These are phyloP conservation scores for Aaosphaeria pasadenensis DNA, from an alignment of 2,329 filamentous ascomycete genomes.

Conservation along the genomic window DNA sequence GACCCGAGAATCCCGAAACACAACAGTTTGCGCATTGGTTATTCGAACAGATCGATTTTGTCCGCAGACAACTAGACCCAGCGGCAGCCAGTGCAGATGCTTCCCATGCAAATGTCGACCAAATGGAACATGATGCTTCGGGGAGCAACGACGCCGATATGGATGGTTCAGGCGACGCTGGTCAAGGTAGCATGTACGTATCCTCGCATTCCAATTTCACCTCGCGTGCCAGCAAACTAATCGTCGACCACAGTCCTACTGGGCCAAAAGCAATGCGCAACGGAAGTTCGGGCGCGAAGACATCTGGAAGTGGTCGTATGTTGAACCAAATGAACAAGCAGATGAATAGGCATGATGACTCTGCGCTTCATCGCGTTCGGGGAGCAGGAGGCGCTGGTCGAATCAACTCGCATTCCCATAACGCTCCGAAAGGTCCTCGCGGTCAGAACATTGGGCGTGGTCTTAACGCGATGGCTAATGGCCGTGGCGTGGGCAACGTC, in stretches of 20 bases:
- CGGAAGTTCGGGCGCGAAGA: conserved; percentile 45
- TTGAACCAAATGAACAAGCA: conserved; percentile 80
- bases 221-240: neutral
- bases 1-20: conserved; percentile 77
- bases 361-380: conserved; percentile 77
- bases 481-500: conserved; percentile 19
- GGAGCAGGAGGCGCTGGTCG: conserved; percentile 68
- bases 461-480: conserved; percentile 26
- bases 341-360: conserved; percentile 72
- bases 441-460: conserved; percentile 39
- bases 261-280: conserved; percentile 94
- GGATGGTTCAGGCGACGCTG: conserved; percentile 53
- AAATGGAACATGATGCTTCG: conserved; percentile 1
- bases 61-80: conserved; percentile 57
- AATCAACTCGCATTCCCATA: conserved; percentile 73
- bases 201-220: neutral
- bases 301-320: conserved; percentile 73
- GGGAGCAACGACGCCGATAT: conserved; percentile 64
- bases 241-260: conserved; percentile 70
- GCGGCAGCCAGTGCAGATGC: conserved; percentile 22
- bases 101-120: conserved; percentile 20
- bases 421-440: conserved; percentile 69
- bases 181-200: conserved; percentile 44
- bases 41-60: conserved; percentile 76
- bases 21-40: conserved; percentile 87